Conservation (phyloP, 352 stramenopile species). For the Phytopythium oedochilum region DNA sequence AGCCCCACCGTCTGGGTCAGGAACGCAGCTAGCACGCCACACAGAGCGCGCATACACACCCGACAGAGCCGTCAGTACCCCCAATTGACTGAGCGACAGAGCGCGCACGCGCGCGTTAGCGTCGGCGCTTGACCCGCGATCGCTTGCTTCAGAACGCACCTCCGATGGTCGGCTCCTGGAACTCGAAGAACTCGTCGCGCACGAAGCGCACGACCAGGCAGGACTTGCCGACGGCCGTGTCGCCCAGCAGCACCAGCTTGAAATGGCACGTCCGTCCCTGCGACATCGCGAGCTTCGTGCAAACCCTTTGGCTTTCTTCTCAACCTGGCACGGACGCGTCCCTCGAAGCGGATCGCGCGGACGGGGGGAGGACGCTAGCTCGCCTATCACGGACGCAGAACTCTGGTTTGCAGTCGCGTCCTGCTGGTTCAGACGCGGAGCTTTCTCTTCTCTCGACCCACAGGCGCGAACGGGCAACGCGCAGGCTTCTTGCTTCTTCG, state of each 20-base stretch:
- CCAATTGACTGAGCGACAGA: too few relatives aligned
- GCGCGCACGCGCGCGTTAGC: too few relatives aligned
- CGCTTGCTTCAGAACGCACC: slow-evolving; percentile 29
- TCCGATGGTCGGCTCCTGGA: slow-evolving; percentile 97
- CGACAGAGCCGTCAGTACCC: background rate
- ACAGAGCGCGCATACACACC: background rate
- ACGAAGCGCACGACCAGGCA: slow-evolving; percentile 99
- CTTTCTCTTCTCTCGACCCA: slow-evolving; percentile 2
- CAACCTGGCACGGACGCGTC: too few relatives aligned
- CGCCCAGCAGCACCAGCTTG: slow-evolving; percentile 99
- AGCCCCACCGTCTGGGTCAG: slow-evolving; percentile 98
- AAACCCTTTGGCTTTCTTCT: background rate
- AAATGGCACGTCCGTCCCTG: slow-evolving; percentile 93
- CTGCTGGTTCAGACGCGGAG: background rate
- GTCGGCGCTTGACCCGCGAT: too few relatives aligned
- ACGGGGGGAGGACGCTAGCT: background rate
- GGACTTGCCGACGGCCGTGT: slow-evolving; percentile 99
- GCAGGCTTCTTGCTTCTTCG: background rate
- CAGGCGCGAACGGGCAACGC: background rate
- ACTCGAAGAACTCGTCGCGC: slow-evolving; percentile 99
- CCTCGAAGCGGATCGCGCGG: background rate
- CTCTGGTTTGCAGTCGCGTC: background rate
- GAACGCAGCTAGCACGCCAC: slow-evolving; percentile 83
- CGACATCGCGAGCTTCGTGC: slow-evolving; percentile 36
- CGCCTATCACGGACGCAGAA: background rate